Evolutionary conservation across 202 grass and related monocot species (phyloP), one percentile per base, ranked within the genome.

Genomic region (Setaria viridis): DNA sequence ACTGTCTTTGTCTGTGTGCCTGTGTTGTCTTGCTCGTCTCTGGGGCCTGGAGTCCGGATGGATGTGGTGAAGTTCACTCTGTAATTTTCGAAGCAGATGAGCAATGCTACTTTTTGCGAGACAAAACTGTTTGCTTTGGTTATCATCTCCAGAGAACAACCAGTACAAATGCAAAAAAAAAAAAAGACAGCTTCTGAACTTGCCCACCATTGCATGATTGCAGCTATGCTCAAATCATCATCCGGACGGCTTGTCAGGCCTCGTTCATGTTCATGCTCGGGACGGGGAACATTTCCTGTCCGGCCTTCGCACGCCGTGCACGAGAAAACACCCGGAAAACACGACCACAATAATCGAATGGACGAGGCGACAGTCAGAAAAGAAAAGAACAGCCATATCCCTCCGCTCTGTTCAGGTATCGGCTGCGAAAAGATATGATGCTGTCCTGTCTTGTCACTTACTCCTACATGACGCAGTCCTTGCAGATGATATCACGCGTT

Each of bases 11-110:
- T 25, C 25, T 25, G 39, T 41, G 39, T 41, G 39, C 39, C 39
- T 6, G 25, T 25, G 25, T 16, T 32, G 7, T 21, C 78, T 30
- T 81, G 68, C 78, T 81, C 39, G 69, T 11, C 6, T 21, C 7
- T 41, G 16, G 16, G 3, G 15, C 3, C 7, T 68, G 9, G 35
- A 9, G 34, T 2, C 21, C 25, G 35, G 67, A 14, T 6, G 16
- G 9, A 57, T 49, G 41, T 50, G 75, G 29, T 87, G 50, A 11
- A 71, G 55, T 64, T 71, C 46, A 21, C 43, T 13, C 20, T 53
- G 62, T 87, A 88, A 82, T 79, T 84, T 77, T 84, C 5, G 10
- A 54, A 80, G 43, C 43, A 71, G n/a, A 71, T 48, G n/a, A 71
- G n/a, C 20, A 47, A 3, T 29, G 4, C 12, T 47, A 7, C 2